Base-by-base conservation (phyloP, 257 asterid species). In the Prunella vulgaris region DNA sequence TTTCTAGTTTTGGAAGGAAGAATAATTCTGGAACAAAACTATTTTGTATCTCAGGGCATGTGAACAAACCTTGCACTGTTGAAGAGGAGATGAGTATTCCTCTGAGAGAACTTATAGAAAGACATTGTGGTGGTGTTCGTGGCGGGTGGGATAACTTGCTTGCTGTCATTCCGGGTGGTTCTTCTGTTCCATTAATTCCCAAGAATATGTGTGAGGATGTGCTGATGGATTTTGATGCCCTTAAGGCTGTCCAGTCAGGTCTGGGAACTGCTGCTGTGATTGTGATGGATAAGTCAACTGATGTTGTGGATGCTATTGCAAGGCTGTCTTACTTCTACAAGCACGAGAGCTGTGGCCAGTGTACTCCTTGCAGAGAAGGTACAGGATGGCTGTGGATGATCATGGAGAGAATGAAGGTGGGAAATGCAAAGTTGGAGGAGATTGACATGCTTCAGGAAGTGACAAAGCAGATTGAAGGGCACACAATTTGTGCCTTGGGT, bases 371-470 rank as follows among this genome's bases (percentile, higher is more conserved):
- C 79, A 84, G 99, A 77, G 99, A 94, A 77, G 99, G 99, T 37
- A 94, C 99, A 4, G 97, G 97, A 7, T 94, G 99, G 99, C 92
- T 94, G 17, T 94, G 99, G 99, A 94, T 82, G 90, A 88, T 94
- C 65, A 94, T 94, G 99, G 99, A 94, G 83, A 86, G 99, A 70
- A 58, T 94, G 90, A 94, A 94, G 86, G 97, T 94, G 20, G 99
- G 99, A 35, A 85, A 94, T 84, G 99, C 99, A 7, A 89, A 87
- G 76, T 68, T 94, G 77, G 99, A 94, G 82, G 99, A 94, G 85
- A 89, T 94, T 46, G 97, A 94, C 76, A 91, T 94, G 99, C 97
- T 94, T 76, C 97, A 89, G 62, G 97, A 94, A 84, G 90, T 94
- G 85, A 94, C 99, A 0, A 94, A 94, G 86, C 99, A 94, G 86